A percentile compares a stretch with the other conserved stretches of the same genome.
Evolutionary conservation across 2,329 filamentous ascomycete genomes (phyloP).

Genomic region (Talaromyces sp.): DNA sequence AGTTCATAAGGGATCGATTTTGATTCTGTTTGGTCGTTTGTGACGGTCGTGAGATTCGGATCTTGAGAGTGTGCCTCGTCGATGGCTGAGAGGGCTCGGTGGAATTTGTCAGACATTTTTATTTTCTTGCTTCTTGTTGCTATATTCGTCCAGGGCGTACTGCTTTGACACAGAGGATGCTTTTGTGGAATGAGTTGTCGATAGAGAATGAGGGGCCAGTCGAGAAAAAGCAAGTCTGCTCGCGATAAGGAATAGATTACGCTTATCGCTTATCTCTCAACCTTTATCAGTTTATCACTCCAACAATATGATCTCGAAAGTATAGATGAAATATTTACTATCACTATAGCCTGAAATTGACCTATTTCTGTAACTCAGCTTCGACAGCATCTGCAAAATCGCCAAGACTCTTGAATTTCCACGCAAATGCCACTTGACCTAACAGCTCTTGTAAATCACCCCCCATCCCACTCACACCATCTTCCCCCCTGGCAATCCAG

Average conservation of each 20-base stretch:
- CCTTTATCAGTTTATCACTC: not conserved
- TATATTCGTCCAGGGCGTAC: not conserved
- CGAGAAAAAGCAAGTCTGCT: not conserved
- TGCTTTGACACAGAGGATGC: not conserved
- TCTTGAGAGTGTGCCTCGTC: constrained; percentile 68
- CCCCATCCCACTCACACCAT: constrained; percentile 34
- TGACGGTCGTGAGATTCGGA: constrained; percentile 52
- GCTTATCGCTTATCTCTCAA: not conserved
- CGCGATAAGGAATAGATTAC: not conserved
- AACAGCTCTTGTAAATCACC: constrained; percentile 40
- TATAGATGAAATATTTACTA: no score
- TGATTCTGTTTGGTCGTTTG: constrained; percentile 33
- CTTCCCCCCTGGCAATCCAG: constrained; percentile 58
- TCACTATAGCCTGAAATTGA: not conserved
- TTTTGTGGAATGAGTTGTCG: not conserved
- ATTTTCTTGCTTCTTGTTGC: not conserved
- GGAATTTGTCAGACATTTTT: constrained; percentile 30
- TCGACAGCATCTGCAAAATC: constrained; percentile 54
- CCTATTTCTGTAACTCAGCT: constrained; percentile 2
- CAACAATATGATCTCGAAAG: no score
- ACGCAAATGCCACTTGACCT: constrained; percentile 46
- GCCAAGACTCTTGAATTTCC: constrained; percentile 54
- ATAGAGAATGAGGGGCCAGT: not conserved
- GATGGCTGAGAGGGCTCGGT: constrained; percentile 59
- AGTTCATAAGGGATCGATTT: constrained; percentile 65